Percentiles rank a stretch among this genome's conserved stretches.
phyloP scores from a whole-genome alignment of 257 asterid species.

The Lycium barbarum region DNA sequence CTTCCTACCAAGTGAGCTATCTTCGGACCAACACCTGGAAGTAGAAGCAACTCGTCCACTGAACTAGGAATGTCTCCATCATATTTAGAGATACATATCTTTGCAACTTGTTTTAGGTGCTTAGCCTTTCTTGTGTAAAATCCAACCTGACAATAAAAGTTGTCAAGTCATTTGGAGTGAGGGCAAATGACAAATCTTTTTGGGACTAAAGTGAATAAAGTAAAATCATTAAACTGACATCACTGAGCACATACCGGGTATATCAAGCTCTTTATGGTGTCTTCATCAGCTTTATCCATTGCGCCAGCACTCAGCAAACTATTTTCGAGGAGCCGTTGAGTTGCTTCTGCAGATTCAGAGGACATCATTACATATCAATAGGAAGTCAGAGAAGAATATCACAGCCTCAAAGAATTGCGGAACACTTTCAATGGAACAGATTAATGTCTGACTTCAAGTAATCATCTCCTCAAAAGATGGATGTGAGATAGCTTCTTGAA shows the following conservation, averaged over 20 bases:
- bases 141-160: conserved; percentile 67
- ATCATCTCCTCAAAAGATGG: not conserved
- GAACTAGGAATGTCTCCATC: conserved; percentile 93
- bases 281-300: conserved; percentile 75
- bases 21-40: conserved; percentile 98
- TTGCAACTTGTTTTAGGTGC: conserved; percentile 86
- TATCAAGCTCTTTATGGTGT: conserved; percentile 66
- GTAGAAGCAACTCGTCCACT: conserved; percentile 75
- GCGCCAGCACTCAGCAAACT: conserved; percentile 78
- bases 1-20: conserved; percentile 93
- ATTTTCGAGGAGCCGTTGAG: conserved; percentile 79
- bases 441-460: not conserved
- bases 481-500: not conserved
- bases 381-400: not conserved
- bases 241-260: conserved; percentile 68
- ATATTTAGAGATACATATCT: conserved; percentile 67
- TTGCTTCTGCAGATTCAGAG: conserved; percentile 68
- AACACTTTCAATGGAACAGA: not conserved
- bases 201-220: not conserved
- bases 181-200: not conserved
- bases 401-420: not conserved
- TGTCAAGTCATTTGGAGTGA: conserved; percentile 18
- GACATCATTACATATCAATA: not conserved
- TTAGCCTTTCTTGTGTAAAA: conserved; percentile 90
- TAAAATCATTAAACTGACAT: conserved; percentile 12